A percentile compares a stretch with the other conserved stretches of the same genome.
Conservation (phyloP, 1,284 basidiomycete genomes). For the Sporisorium sorghi region DNA sequence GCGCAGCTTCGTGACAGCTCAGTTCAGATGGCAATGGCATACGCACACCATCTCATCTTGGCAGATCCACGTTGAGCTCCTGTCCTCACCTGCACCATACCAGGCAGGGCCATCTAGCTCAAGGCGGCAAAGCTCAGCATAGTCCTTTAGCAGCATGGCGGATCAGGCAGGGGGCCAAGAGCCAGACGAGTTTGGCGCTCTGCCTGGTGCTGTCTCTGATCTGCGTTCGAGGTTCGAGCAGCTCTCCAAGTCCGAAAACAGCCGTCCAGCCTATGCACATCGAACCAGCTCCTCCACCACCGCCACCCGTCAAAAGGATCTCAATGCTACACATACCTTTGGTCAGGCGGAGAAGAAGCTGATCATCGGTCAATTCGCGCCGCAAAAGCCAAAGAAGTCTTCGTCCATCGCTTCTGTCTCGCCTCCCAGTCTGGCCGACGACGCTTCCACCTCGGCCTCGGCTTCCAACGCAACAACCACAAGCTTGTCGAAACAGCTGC, state of each 20-base stretch:
- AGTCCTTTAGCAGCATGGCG: slow-evolving; percentile 15
- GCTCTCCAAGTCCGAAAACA: slow-evolving; percentile 47
- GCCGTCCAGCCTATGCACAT: slow-evolving; percentile 20
- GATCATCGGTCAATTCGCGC: slow-evolving; percentile 10
- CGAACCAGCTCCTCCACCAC: slow-evolving; percentile 4
- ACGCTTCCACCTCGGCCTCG: slow-evolving; percentile 7
- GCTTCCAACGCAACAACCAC: neutral
- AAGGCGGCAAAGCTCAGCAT: neutral
- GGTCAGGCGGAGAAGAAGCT: slow-evolving; percentile 46
- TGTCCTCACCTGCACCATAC: neutral
- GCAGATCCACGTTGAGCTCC: neutral
- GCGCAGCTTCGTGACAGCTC: neutral
- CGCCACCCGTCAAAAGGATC: slow-evolving; percentile 16
- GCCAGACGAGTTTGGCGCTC: slow-evolving; percentile 50
- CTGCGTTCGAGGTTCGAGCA: slow-evolving; percentile 53
- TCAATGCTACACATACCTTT: slow-evolving; percentile 38
- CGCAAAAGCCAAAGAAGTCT: slow-evolving; percentile 22
- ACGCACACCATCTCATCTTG: neutral
- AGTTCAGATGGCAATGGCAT: neutral
- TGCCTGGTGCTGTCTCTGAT: slow-evolving; percentile 44
- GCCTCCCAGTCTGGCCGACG: slow-evolving; percentile 10
- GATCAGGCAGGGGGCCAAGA: slow-evolving; percentile 29
- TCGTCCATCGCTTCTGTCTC: slow-evolving; percentile 6
- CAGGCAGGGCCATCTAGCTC: neutral
- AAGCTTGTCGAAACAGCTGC: slow-evolving; percentile 1